A percentile compares a stretch with the other conserved stretches of the same genome.
phyloP scores from a whole-genome alignment of 768 basidiomycete genomes.

The Lactarius evosmus region DNA sequence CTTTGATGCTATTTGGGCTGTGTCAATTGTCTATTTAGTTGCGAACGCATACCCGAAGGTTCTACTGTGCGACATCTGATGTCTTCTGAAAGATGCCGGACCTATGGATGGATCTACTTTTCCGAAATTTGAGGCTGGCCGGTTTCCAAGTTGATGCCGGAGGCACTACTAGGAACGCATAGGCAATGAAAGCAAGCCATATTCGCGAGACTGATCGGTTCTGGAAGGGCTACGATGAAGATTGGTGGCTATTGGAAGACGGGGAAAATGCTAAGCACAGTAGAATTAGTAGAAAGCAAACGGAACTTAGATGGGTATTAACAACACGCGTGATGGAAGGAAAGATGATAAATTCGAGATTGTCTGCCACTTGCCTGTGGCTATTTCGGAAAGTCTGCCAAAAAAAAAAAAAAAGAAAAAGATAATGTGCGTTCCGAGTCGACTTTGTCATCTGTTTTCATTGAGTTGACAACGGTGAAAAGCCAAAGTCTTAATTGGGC shows the following conservation, averaged over 20 bases:
- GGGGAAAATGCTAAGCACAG: slow-evolving; percentile 4
- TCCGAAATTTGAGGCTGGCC: slow-evolving; percentile 70
- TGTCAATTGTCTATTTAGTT: slow-evolving; percentile 75
- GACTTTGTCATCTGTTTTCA: no score
- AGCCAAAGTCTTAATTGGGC: no score
- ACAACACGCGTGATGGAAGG: no score
- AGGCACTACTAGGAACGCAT: background rate
- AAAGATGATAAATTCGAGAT: no score
- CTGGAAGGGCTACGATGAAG: slow-evolving; percentile 25
- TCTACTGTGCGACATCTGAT: slow-evolving; percentile 93
- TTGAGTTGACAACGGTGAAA: no score
- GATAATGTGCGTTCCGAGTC: no score
- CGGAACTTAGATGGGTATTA: slow-evolving; percentile 47
- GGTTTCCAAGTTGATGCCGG: slow-evolving; percentile 46
- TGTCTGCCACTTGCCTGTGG: no score
- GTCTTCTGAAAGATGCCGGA: slow-evolving; percentile 71
- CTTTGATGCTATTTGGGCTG: slow-evolving; percentile 56
- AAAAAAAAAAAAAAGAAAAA: no score
- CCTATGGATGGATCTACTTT: slow-evolving; percentile 57
- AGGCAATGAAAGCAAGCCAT: background rate
- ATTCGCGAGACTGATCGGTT: slow-evolving; percentile 23
- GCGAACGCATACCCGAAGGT: slow-evolving; percentile 83
- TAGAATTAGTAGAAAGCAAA: slow-evolving; percentile 42
- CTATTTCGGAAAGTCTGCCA: no score
- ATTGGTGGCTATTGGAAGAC: background rate